Evolutionary conservation across 164 flowering plant genomes (phyloP), one percentile per base, ranked within the genome.

Genomic region (Platanus orientalis): DNA sequence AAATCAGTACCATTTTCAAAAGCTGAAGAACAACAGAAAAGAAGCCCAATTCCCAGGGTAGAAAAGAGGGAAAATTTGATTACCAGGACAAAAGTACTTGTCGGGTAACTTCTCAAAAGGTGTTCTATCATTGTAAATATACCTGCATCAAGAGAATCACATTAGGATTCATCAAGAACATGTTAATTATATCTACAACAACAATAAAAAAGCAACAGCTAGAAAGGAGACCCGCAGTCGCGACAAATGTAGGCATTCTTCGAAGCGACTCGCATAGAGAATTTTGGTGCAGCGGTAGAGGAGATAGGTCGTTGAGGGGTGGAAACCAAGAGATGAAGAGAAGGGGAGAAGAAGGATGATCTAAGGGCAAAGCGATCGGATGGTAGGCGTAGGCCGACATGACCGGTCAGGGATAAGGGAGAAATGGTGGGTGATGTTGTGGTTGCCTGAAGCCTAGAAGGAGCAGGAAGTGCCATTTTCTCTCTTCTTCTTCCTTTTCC

Each of bases 181-280:
- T 48, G 0, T 6, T 24, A 14, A 28, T 27, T 11, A n/a, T n/a
- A 45, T 34, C 20, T 27, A 48, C 48, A 32, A 13, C 55, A 32
- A 59, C 32, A 34, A 55, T 27, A 48, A 62, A 42, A 1, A 48
- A 14, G 32, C 39, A 13, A 16, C 58, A 29, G 45, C 21, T 16
- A 68, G 28, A n/a, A n/a, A n/a, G n/a, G n/a, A n/a, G n/a, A 93
- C 97, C 98, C 97, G 81, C 97, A 94, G 68, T 94, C 97, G 20
- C 93, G 88, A 61, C 97, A 94, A 60, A 94, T 89, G 63, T 94
- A 94, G 73, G 97, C 77, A 67, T 91, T 89, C 72, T 86, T 90
- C 52, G 92, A 78, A 44, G 95, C 84, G 2, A 74, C 76, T 9
- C 97, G 84, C 97, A 86, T 90, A 50, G 84, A 79, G 76, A 85